phyloP scores from a whole-genome alignment of 805 yeast species.

The Vanderwaltozyma verrucispora region DNA sequence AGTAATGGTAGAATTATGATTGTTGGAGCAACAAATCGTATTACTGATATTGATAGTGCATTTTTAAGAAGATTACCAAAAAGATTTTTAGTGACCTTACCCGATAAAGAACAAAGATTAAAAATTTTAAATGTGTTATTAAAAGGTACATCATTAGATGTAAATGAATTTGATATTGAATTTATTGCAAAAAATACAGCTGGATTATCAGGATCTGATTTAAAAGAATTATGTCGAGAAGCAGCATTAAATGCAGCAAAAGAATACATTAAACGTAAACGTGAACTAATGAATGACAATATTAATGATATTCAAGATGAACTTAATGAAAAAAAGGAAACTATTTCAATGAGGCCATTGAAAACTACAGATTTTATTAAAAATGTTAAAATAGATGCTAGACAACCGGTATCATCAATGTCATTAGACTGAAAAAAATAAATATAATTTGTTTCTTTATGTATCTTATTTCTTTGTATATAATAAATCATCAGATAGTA shows the following conservation, averaged over 20 bases:
- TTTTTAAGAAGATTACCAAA: conserved; percentile 90
- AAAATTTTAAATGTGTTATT: conserved; percentile 64
- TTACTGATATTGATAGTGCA: conserved; percentile 85
- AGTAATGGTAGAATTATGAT: conserved; percentile 74
- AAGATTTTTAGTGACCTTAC: conserved; percentile 68
- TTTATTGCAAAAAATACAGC: conserved; percentile 51
- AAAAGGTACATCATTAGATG: conserved; percentile 51
- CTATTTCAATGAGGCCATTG: conserved; percentile 50
- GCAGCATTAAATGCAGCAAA: conserved; percentile 87
- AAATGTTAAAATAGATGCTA: conserved; percentile 19
- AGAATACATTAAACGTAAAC: conserved; percentile 63
- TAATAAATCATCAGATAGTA: too few species aligned
- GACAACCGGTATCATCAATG: conserved; percentile 14
- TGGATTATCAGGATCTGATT: conserved; percentile 83
- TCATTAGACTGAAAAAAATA: conserved; percentile 12
- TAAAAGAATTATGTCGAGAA: conserved; percentile 83
- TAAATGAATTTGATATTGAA: conserved; percentile 44
- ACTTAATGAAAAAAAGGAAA: conserved; percentile 22
- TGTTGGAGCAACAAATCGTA: conserved; percentile 91
- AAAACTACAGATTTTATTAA: conserved; percentile 51
- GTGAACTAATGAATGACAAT: conserved; percentile 28
- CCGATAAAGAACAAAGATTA: conserved; percentile 54
- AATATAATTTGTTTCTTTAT: too few species aligned
- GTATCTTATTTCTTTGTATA: too few species aligned
- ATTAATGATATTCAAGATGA: not conserved